Conservation (phyloP, 1,284 basidiomycete species). For the Cryptococcus jaspeensis region DNA sequence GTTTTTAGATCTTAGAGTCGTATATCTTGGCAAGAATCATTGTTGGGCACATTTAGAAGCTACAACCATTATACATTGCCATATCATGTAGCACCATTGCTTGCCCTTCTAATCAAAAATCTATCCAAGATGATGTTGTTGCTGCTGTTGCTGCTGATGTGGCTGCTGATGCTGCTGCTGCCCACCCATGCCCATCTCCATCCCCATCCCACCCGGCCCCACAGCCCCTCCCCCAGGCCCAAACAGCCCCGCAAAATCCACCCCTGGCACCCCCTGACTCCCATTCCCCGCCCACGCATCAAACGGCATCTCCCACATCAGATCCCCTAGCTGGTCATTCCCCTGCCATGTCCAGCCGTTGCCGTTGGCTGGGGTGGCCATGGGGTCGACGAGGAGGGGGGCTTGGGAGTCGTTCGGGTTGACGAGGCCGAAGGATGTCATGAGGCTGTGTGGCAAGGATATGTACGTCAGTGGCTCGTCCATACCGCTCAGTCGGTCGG, state of each 20-base stretch:
- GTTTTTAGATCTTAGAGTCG: not conserved
- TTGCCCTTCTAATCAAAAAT: too few relatives aligned
- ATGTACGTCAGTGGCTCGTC: not conserved
- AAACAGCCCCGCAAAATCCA: conserved; percentile 7
- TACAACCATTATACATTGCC: not conserved
- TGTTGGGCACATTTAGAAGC: not conserved
- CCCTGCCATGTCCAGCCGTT: not conserved
- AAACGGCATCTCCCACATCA: conserved; percentile 9
- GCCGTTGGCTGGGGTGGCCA: not conserved
- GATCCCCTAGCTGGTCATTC: not conserved
- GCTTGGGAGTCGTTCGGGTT: not conserved
- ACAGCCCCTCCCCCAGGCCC: not conserved
- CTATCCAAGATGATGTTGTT: not conserved
- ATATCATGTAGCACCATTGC: not conserved
- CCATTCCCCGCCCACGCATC: conserved; percentile 6
- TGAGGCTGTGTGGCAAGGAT: not conserved
- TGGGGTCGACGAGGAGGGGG: too few relatives aligned
- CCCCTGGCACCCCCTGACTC: not conserved
- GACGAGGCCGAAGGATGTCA: conserved; percentile 1
- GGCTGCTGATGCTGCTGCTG: too few relatives aligned
- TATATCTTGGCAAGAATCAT: too few relatives aligned
- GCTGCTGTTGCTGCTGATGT: too few relatives aligned
- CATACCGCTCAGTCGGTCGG: too few relatives aligned
- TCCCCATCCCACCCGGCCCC: too few relatives aligned
- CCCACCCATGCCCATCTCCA: too few relatives aligned